These are phyloP conservation scores for Sideroxylon spinosum DNA, from an alignment of 179 eudicot genomes.

Conservation along the genomic window DNA sequence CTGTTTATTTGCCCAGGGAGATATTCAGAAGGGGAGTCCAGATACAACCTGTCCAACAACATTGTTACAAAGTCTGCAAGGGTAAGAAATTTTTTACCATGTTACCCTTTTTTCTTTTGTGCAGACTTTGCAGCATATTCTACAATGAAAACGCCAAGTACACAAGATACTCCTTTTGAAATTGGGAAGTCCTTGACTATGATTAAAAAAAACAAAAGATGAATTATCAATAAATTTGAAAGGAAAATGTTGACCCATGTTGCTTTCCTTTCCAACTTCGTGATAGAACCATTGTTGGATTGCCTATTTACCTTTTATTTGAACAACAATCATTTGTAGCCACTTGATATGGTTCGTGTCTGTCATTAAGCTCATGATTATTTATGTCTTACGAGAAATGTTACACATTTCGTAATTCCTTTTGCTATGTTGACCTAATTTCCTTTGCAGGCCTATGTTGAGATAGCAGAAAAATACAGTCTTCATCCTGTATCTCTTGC, in stretches of 20 bases:
- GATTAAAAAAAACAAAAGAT: background rate
- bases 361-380: background rate
- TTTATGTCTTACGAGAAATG: too few species aligned
- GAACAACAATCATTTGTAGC: background rate
- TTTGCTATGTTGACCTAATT: background rate
- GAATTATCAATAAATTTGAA: background rate
- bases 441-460: constrained; percentile 66
- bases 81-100: constrained; percentile 31
- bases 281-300: background rate
- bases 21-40: constrained; percentile 89
- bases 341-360: background rate
- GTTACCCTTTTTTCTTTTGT: background rate
- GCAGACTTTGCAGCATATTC: background rate
- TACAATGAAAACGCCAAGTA: background rate
- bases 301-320: background rate
- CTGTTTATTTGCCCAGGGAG: constrained; percentile 43
- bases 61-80: constrained; percentile 41
- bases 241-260: background rate
- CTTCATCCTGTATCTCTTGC: constrained; percentile 82
- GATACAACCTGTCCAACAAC: constrained; percentile 63
- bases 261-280: background rate
- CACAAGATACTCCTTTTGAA: background rate
- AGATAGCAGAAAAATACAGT: constrained; percentile 58
- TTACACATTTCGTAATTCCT: too few species aligned
- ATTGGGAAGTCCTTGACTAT: background rate